These are phyloP conservation scores for Penicillium pulvis DNA, from an alignment of 495 filamentous ascomycete species.

Conservation along the genomic window DNA sequence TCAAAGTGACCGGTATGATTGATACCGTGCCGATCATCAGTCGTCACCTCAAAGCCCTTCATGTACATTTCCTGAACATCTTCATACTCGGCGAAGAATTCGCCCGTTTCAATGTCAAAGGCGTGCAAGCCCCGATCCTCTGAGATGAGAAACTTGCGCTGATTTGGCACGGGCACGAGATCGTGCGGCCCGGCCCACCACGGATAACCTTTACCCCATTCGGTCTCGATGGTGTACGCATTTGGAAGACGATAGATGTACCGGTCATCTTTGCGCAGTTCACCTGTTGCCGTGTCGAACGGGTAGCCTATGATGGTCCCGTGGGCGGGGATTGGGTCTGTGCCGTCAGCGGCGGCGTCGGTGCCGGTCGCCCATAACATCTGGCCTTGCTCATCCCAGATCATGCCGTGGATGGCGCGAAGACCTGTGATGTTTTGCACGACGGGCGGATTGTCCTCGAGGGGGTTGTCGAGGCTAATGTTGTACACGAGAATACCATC, in stretches of 20 bases:
- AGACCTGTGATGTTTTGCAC: constrained; percentile 34
- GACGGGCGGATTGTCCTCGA: constrained; percentile 28
- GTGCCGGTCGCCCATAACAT: constrained; percentile 33
- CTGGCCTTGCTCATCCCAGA: constrained; percentile 33
- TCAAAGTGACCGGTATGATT: constrained; percentile 23
- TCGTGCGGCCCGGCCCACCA: constrained; percentile 36
- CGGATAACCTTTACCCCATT: constrained; percentile 31
- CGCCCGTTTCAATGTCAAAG: constrained; percentile 25
- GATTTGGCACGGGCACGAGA: constrained; percentile 31
- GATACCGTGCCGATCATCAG: constrained; percentile 27
- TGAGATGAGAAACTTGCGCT: constrained; percentile 31
- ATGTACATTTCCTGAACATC: constrained; percentile 27
- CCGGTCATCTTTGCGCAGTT: constrained; percentile 20
- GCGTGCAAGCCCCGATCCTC: constrained; percentile 28
- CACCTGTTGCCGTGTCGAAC: constrained; percentile 22
- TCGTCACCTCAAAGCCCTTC: constrained; percentile 31
- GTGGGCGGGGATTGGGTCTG: constrained; percentile 28
- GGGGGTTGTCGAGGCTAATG: constrained; percentile 21
- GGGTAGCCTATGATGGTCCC: constrained; percentile 28
- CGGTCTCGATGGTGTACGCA: constrained; percentile 21
- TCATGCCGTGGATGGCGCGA: constrained; percentile 32
- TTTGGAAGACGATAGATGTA: constrained; percentile 19
- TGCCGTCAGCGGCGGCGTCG: constrained; percentile 32
- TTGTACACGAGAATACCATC: constrained; percentile 36
- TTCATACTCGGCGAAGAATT: constrained; percentile 5